Percentiles rank a stretch among this genome's conserved stretches.
Conservation (phyloP, 352 stramenopile genomes). For the Globisporangium echinulatum region DNA sequence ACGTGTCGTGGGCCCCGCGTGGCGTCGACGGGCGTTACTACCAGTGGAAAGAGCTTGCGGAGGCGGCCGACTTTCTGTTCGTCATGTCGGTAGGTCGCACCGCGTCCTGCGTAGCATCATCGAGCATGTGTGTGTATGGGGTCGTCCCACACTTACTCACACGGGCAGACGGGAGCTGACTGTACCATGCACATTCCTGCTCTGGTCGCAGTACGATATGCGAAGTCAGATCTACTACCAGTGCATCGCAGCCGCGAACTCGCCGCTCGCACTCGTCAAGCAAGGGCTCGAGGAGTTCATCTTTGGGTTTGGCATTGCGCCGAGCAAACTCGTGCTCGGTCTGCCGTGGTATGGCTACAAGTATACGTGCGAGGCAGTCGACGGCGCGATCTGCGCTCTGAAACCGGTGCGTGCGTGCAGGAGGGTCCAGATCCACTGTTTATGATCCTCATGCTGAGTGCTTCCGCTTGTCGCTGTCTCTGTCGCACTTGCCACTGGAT, state of each 20-base stretch:
- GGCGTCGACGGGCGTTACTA: constrained; percentile 83
- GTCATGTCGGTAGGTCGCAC: constrained; percentile 74
- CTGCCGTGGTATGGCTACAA: constrained; percentile 90
- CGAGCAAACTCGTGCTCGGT: constrained; percentile 83
- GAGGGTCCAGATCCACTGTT: too few species aligned
- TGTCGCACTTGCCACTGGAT: too few species aligned
- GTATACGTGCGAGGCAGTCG: constrained; percentile 51
- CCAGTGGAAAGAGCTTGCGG: constrained; percentile 62
- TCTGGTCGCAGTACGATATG: constrained; percentile 76
- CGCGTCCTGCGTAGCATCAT: too few species aligned
- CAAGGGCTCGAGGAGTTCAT: constrained; percentile 78
- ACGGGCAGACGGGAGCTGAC: too few species aligned
- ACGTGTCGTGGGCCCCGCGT: constrained; percentile 71
- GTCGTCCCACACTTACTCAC: background rate
- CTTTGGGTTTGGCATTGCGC: constrained; percentile 40
- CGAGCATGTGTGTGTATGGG: too few species aligned
- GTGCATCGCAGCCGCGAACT: constrained; percentile 84
- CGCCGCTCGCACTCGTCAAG: constrained; percentile 59
- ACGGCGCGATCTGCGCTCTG: constrained; percentile 21
- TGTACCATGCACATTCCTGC: background rate
- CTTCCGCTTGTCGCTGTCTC: too few species aligned
- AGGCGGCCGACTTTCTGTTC: constrained; percentile 79
- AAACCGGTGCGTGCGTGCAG: constrained; percentile 7
- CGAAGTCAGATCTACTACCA: constrained; percentile 88
- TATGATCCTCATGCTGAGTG: too few species aligned